Base-by-base conservation (phyloP, 768 basidiomycete genomes). In the Tulasnella sp. region DNA sequence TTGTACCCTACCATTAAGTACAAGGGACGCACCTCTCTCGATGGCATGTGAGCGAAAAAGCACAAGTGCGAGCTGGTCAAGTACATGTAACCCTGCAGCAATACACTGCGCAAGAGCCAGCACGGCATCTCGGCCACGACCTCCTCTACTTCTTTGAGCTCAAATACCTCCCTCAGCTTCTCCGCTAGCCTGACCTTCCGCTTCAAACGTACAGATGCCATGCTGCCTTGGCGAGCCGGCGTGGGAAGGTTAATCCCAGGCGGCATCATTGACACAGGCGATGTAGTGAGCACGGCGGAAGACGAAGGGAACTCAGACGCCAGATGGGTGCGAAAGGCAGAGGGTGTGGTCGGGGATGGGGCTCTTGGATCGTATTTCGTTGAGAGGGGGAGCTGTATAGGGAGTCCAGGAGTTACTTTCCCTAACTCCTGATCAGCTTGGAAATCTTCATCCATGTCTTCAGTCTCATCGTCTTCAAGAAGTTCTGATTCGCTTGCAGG, bases 41-140 rank as follows among this genome's bases (percentile, higher is more conserved):
- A 76, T 15, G 90, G 90, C 82, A 94, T 85, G 67, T 90, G 90
- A 2, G 90, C 90, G 69, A 93, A 99, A 74, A 99, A 99, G 71
- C 94, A 97, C 17, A 98, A 69, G 67, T 94, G 86, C 9, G 84
- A 81, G 63, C 87, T 87, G 1, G 94, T 98, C 48, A 98, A 74
- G 68, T 94, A 99, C 80, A 99, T 88, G 67, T 94, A 98, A 2
- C 94, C 94, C 70, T 99, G 94, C 31, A 99, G 75, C 61, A 98
- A 90, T 87, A 68, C 32, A 15, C 87, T 90, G 49, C 90, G 81
- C 57, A 97, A 71, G 8, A 97, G 73, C 89, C 91, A 97, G 67
- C 91, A 96, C 1, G 89, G 84, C 79, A 94, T 83, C 74, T 96
- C 92, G 60, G 86, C 82, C 57, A 86, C 71, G 9, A 99, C 93